Base-by-base conservation (phyloP, 176 grass and related monocot species). In the Oryza punctata region DNA sequence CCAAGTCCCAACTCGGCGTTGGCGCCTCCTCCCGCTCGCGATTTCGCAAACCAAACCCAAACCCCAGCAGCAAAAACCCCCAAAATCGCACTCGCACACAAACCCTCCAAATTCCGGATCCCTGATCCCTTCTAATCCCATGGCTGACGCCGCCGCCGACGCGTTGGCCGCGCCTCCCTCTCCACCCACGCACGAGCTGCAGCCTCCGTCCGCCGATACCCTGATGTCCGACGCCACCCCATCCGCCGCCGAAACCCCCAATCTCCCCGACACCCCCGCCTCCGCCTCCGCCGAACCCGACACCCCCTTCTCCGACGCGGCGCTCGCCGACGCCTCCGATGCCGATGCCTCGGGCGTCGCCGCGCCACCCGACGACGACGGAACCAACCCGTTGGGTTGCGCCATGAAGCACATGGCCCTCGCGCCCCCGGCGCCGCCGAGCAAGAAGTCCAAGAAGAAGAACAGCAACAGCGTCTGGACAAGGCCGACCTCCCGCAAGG, bases 361-460 rank as follows among this genome's bases (percentile, higher is more conserved):
- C 28, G 69, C 28, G 3, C 68, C 78, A 33, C 1, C 64, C 15
- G 37, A 38, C 3, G 88, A 91, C 77, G 82, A 78, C 23, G 92
- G 83, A 5, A 84, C 65, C 46, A 90, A 94, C 77, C 38, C 84
- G 1, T 68, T 74, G 0, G 78, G 82, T 23, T 74, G 52, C 60
- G 2, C 47, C 14, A 73, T 83, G 52, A 91, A 84, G 57, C 87
- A 84, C 69, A 87, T 81, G 26, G 75, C 63, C 5, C 82, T 87
- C 25, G 87, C 74, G 19, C 89, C 72, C 1, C 84, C 94, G 8
- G 74, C 86, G 6, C 73, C 82, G 43, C 61, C 72, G 19, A 85
- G 73, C 38, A 97, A 91, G 83, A 97, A 97, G 67, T 90, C 92
- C 23, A 97, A 94, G 90, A 94, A 90, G 82, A 98, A 98, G 75